Evolutionary conservation across 495 filamentous ascomycete species (phyloP).

Genomic region (Talaromyces adpressus): DNA sequence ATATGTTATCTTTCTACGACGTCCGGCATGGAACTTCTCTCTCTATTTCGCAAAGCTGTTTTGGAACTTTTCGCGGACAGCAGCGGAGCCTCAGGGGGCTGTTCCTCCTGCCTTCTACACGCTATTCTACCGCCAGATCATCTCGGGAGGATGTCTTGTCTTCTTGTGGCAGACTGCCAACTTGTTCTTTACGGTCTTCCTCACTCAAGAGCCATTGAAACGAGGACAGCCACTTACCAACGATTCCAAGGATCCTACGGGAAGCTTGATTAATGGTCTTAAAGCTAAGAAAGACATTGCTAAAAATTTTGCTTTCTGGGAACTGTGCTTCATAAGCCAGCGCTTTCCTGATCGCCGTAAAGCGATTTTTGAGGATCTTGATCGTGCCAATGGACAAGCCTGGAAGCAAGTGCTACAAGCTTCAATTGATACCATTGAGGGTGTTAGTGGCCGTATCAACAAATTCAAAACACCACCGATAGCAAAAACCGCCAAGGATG

Average conservation of each 20-base stretch:
- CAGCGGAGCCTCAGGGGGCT: constrained; percentile 46
- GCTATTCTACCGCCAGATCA: constrained; percentile 52
- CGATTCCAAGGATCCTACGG: constrained; percentile 85
- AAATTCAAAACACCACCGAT: constrained; percentile 45
- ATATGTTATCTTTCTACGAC: constrained; percentile 60
- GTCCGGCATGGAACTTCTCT: constrained; percentile 56
- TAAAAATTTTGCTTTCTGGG: constrained; percentile 84
- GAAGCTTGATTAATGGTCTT: constrained; percentile 76
- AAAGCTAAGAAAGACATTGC: constrained; percentile 47
- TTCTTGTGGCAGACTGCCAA: constrained; percentile 70
- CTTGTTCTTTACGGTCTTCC: constrained; percentile 65
- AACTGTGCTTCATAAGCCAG: constrained; percentile 71
- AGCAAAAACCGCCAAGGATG: constrained; percentile 12
- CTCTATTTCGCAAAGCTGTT: constrained; percentile 63
- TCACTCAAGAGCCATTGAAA: constrained; percentile 75
- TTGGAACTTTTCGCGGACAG: constrained; percentile 65
- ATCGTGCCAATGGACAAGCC: constrained; percentile 67
- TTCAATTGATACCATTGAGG: constrained; percentile 60
- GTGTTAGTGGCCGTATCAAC: constrained; percentile 58
- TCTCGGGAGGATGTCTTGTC: constrained; percentile 59
- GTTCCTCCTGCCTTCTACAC: constrained; percentile 50
- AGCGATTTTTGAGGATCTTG: constrained; percentile 81
- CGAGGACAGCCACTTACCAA: constrained; percentile 73
- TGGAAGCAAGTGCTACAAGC: constrained; percentile 72
- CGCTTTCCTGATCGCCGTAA: constrained; percentile 66